Evolutionary conservation across 2,329 filamentous ascomycete genomes (phyloP).

Genomic region (Trichoderma atrobrunneum): DNA sequence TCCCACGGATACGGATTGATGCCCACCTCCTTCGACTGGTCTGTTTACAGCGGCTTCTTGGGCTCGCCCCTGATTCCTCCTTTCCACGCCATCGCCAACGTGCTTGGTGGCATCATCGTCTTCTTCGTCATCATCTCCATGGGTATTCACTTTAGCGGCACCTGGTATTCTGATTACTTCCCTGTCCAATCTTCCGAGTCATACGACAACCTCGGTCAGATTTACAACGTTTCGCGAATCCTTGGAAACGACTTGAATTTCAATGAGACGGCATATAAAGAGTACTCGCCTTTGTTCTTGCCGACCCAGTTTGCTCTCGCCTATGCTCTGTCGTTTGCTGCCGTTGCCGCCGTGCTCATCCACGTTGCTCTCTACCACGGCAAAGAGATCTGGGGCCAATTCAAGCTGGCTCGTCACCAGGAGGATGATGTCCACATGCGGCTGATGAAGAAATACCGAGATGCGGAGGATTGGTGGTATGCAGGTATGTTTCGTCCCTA

Average conservation of each 20-base stretch:
- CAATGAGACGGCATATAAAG: slow-evolving; percentile 57
- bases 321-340: slow-evolving; percentile 66
- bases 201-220: slow-evolving; percentile 61
- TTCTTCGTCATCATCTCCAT: slow-evolving; percentile 58
- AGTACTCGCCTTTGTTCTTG: slow-evolving; percentile 65
- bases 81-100: slow-evolving; percentile 56
- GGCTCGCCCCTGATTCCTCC: slow-evolving; percentile 51
- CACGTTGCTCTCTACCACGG: slow-evolving; percentile 57
- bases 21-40: slow-evolving; percentile 59
- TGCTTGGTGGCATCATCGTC: slow-evolving; percentile 49
- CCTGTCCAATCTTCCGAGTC: slow-evolving; percentile 59
- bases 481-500: slow-evolving; percentile 42
- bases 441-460: slow-evolving; percentile 59
- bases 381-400: slow-evolving; percentile 53
- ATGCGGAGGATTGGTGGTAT: slow-evolving; percentile 61
- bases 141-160: slow-evolving; percentile 56
- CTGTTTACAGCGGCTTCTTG: slow-evolving; percentile 47
- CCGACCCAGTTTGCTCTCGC: slow-evolving; percentile 59
- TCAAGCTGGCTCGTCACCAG: slow-evolving; percentile 53
- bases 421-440: slow-evolving; percentile 60
- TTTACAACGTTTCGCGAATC: slow-evolving; percentile 61
- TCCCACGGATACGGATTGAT: slow-evolving; percentile 57
- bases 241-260: slow-evolving; percentile 55
- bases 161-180: slow-evolving; percentile 58
- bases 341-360: slow-evolving; percentile 58